Evolutionary conservation across 805 yeast genomes (phyloP).

Genomic region (Candida awuae): DNA sequence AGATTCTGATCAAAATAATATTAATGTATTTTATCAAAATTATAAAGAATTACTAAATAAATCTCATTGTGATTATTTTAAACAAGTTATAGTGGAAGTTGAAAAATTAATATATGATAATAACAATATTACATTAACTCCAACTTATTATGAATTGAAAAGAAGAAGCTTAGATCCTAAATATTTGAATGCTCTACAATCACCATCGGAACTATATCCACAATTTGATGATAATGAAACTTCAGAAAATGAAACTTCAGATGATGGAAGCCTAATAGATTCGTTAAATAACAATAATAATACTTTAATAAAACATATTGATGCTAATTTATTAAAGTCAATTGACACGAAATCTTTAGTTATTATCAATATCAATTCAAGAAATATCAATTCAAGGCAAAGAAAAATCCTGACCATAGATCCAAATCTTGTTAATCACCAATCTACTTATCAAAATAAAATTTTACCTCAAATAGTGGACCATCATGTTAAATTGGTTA

Average conservation of each 20-base stretch:
- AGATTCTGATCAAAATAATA: background rate
- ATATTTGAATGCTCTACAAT: background rate
- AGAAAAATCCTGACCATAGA: slow-evolving; percentile 1
- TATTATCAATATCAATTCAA: slow-evolving; percentile 4
- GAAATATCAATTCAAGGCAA: slow-evolving; percentile 5
- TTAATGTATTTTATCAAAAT: slow-evolving; percentile 3
- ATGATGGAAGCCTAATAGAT: background rate
- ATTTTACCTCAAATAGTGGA: slow-evolving; percentile 6
- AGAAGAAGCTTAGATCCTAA: slow-evolving; percentile 5
- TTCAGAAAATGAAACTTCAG: background rate
- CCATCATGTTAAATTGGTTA: slow-evolving; percentile 5
- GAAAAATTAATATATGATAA: background rate
- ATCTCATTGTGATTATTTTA: background rate
- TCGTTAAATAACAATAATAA: background rate
- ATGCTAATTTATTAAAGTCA: background rate
- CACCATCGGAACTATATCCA: slow-evolving; percentile 7
- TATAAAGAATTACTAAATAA: slow-evolving; percentile 1
- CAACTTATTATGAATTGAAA: background rate
- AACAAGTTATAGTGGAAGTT: background rate
- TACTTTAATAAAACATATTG: background rate
- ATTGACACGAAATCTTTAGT: slow-evolving; percentile 2
- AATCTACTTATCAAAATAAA: slow-evolving; percentile 1
- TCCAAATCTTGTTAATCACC: background rate
- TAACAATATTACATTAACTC: background rate
- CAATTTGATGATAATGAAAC: background rate